Percentiles rank a stretch among this genome's conserved stretches.
These are phyloP conservation scores for Prunus yedoensis DNA, from an alignment of 331 rosid genomes.

Conservation along the genomic window DNA sequence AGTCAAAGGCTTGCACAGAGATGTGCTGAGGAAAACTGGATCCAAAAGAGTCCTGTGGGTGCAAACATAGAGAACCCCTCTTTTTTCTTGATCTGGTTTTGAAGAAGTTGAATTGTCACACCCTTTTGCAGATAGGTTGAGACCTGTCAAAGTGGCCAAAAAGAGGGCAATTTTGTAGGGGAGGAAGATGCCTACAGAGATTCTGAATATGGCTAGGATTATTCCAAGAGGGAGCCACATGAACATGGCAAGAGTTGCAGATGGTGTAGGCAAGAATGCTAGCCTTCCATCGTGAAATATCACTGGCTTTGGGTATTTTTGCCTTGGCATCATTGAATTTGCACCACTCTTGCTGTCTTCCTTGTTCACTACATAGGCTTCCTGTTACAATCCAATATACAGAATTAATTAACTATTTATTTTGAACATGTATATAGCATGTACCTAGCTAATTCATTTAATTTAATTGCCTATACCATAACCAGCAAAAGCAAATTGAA, in stretches of 20 bases:
- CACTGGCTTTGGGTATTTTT: slow-evolving; percentile 72
- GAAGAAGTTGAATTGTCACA: not conserved
- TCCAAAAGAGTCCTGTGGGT: slow-evolving; percentile 79
- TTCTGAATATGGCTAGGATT: slow-evolving; percentile 56
- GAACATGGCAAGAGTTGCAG: slow-evolving; percentile 67
- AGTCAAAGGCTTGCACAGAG: slow-evolving; percentile 57
- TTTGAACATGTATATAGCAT: too few relatives aligned
- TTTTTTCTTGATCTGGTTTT: slow-evolving; percentile 30
- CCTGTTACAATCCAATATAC: slow-evolving; percentile 43
- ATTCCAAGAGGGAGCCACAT: slow-evolving; percentile 78
- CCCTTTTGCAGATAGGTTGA: slow-evolving; percentile 39
- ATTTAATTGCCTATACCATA: not conserved
- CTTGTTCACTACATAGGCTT: slow-evolving; percentile 63
- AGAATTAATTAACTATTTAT: not conserved
- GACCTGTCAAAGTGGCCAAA: slow-evolving; percentile 49
- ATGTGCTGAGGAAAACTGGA: slow-evolving; percentile 67
- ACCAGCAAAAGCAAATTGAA: not conserved
- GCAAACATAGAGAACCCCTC: slow-evolving; percentile 76
- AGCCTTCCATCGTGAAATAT: slow-evolving; percentile 95
- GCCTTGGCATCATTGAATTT: slow-evolving; percentile 46
- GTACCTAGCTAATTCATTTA: too few relatives aligned
- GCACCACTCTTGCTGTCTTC: slow-evolving; percentile 35
- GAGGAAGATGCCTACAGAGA: slow-evolving; percentile 52
- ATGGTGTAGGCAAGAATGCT: slow-evolving; percentile 85
- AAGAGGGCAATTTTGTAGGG: slow-evolving; percentile 48